Evolutionary conservation across 768 basidiomycete genomes (phyloP).

Genomic region (Omphalotus guepiniiformis): DNA sequence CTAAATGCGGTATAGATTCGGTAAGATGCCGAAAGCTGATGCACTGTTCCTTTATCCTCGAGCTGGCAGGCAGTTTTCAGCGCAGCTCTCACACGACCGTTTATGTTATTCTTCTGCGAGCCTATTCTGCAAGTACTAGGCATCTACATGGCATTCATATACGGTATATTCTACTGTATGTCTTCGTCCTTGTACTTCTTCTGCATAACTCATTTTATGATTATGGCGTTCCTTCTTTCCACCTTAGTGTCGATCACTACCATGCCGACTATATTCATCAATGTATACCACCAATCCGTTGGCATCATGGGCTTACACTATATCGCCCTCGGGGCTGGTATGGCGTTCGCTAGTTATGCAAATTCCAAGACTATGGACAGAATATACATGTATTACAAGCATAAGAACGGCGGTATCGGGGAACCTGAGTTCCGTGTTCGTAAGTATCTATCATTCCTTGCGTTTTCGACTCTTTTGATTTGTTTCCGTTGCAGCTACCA

Average conservation of each 20-base stretch:
- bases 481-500: conserved; percentile 36
- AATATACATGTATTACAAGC: conserved; percentile 46
- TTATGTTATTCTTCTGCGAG: conserved; percentile 54
- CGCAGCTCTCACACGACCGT: conserved; percentile 61
- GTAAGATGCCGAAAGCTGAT: too few relatives aligned
- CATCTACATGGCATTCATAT: conserved; percentile 66
- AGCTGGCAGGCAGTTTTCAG: conserved; percentile 52
- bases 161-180: conserved; percentile 55
- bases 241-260: conserved; percentile 63
- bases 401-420: conserved; percentile 43
- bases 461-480: neutral
- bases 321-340: conserved; percentile 64
- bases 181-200: neutral
- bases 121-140: conserved; percentile 67
- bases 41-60: neutral
- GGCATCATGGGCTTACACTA: conserved; percentile 70
- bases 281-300: conserved; percentile 46
- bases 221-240: neutral
- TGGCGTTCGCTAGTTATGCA: conserved; percentile 45
- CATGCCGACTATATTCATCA: conserved; percentile 54
- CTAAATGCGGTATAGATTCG: neutral
- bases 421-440: conserved; percentile 49
- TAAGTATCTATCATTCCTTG: conserved; percentile 20
- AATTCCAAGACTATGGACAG: conserved; percentile 56
- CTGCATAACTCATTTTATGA: conserved; percentile 5